Evolutionary conservation across 179 eudicot genomes (phyloP), one percentile per base, ranked within the genome.

Genomic region (Heliamphora pulchella): DNA sequence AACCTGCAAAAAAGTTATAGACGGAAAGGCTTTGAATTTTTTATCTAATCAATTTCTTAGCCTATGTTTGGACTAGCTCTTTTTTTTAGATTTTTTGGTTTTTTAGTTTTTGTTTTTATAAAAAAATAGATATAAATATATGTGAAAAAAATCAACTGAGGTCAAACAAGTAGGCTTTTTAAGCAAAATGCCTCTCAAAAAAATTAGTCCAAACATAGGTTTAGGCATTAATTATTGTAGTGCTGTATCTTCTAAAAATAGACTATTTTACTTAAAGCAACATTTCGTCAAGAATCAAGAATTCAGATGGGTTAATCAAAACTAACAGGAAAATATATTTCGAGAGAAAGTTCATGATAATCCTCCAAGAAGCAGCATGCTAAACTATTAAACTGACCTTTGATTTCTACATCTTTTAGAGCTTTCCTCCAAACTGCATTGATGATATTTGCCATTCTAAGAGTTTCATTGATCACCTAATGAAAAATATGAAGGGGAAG

Each of bases 391-490:
- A 7, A 59, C 67, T 13, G 31, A 93, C 98, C 98, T 87, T 93
- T 91, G n/a, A 95, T 88, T 81, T 91, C 90, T 59, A 95, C 94
- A 77, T 93, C 97, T 84, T 88, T 84, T 5, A 89, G 87, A 77
- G 98, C 87, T 87, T 90, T 86, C 86, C 98, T 95, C 98, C 98
- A 95, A 71, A 93, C 86, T 8, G 97, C 98, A 81, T 95, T 93
- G 81, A 93, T 89, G 79, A 95, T 92, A 81, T 95, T 95, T 65
- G 93, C 95, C 96, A 93, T 84, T 79, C 98, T 85, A 70, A 95
- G 91, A n/a, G 98, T 93, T 92, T 95, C 98, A 89, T 83, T 95
- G 72, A 95, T 95, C 39, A 93, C 98, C 98, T 95, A 80, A 50
- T 70, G 47, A 77, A 69, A 2, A 10, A 63, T 65, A 31, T 31